Percentiles rank a stretch among this genome's conserved stretches.
Conservation (phyloP, 345 rosid genomes). For the Linum lewisii region DNA sequence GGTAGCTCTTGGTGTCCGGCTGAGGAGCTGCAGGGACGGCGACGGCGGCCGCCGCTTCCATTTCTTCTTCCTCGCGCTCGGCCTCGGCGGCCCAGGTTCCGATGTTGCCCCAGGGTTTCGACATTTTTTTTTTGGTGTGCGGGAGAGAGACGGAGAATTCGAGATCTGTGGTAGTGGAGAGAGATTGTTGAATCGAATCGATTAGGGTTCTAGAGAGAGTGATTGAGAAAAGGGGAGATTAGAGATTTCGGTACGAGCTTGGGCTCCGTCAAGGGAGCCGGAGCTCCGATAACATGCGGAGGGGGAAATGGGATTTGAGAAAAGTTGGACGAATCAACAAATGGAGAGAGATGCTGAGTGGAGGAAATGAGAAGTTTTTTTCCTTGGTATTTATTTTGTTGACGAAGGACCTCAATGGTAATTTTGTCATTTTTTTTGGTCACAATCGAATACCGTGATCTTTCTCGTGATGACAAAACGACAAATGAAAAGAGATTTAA, state of each 20-base stretch:
- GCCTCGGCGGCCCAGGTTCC: slow-evolving; percentile 97
- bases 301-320: slow-evolving; percentile 4
- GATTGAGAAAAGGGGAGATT: not conserved
- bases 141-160: not conserved
- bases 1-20: slow-evolving; percentile 51
- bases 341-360: not conserved
- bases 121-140: slow-evolving; percentile 22
- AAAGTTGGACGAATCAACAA: not conserved
- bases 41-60: slow-evolving; percentile 26
- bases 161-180: slow-evolving; percentile 15
- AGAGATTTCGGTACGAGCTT: slow-evolving; percentile 12
- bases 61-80: slow-evolving; percentile 65
- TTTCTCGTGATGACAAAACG: no score
- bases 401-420: no score
- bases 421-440: no score
- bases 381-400: no score
- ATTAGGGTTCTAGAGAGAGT: not conserved
- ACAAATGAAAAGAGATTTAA: no score
- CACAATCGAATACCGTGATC: no score
- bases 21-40: slow-evolving; percentile 16
- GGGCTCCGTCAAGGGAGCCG: slow-evolving; percentile 50
- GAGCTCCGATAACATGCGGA: slow-evolving; percentile 50
- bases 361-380: not conserved
- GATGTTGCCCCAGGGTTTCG: slow-evolving; percentile 64
- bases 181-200: not conserved